Conservation (phyloP, 164 flowering plant species). For the Sextonia rubra region DNA sequence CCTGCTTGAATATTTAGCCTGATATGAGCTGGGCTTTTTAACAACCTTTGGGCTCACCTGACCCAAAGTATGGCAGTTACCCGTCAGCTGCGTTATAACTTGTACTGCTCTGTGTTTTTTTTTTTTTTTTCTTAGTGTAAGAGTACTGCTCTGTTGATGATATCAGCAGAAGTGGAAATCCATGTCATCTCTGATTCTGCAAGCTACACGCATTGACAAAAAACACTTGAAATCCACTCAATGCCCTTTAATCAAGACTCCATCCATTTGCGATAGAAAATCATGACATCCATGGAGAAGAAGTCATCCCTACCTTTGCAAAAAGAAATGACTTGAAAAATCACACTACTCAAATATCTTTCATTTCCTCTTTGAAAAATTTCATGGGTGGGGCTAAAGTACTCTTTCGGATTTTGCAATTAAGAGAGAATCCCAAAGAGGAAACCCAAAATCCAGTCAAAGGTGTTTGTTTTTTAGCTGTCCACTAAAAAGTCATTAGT, state of each 20-base stretch:
- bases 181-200: constrained; percentile 3
- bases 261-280: neutral
- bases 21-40: too few relatives aligned
- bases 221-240: neutral
- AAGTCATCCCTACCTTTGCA: neutral
- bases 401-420: constrained; percentile 1
- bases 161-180: constrained; percentile 2
- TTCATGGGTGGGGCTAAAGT: constrained; percentile 6
- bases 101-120: neutral
- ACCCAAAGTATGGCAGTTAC: neutral
- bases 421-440: neutral
- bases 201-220: neutral
- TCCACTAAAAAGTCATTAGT: neutral
- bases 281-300: neutral
- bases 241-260: neutral
- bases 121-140: too few relatives aligned
- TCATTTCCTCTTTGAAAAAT: neutral
- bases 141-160: too few relatives aligned
- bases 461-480: neutral
- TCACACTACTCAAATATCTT: constrained; percentile 1
- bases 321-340: neutral
- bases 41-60: too few relatives aligned
- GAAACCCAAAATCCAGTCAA: neutral
- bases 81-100: neutral
- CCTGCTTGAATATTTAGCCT: too few relatives aligned